These are phyloP conservation scores for Hamigera avellanea DNA, from an alignment of 495 filamentous ascomycete genomes.

Conservation along the genomic window DNA sequence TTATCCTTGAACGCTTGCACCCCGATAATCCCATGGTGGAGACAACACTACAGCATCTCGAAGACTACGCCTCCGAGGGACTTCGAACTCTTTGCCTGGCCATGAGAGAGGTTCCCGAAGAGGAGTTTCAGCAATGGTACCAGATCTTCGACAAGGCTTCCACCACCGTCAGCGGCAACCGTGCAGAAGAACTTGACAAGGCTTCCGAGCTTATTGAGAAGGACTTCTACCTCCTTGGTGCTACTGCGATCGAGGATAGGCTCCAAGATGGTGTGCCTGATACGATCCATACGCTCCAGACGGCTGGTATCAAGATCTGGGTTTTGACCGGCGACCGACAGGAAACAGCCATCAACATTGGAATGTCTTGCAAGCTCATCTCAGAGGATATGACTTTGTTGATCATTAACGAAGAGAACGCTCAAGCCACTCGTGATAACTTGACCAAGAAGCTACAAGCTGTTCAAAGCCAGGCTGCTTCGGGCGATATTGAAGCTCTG, in stretches of 20 bases:
- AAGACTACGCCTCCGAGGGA: slow-evolving; percentile 96
- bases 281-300: slow-evolving; percentile 94
- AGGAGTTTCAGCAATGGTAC: slow-evolving; percentile 84
- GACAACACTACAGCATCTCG: slow-evolving; percentile 77
- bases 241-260: slow-evolving; percentile 95
- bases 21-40: slow-evolving; percentile 77
- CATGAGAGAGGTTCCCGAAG: slow-evolving; percentile 85
- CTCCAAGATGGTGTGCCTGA: slow-evolving; percentile 97
- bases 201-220: slow-evolving; percentile 92
- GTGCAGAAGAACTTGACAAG: slow-evolving; percentile 93
- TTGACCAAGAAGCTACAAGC: slow-evolving; percentile 87
- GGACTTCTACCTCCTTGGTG: slow-evolving; percentile 81
- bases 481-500: slow-evolving; percentile 73
- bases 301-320: slow-evolving; percentile 98
- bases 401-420: slow-evolving; percentile 84
- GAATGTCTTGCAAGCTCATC: slow-evolving; percentile 98
- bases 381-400: slow-evolving; percentile 98
- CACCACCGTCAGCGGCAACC: slow-evolving; percentile 85
- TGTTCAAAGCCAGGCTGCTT: slow-evolving; percentile 61
- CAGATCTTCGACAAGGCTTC: slow-evolving; percentile 78
- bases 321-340: slow-evolving; percentile 96
- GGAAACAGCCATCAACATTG: slow-evolving; percentile 99
- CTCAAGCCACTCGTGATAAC: slow-evolving; percentile 67
- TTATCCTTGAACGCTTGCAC: slow-evolving; percentile 81
- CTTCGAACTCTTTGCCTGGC: slow-evolving; percentile 90